Base-by-base conservation (phyloP, 2,329 filamentous ascomycete genomes). In the Hypoxylon sp. region DNA sequence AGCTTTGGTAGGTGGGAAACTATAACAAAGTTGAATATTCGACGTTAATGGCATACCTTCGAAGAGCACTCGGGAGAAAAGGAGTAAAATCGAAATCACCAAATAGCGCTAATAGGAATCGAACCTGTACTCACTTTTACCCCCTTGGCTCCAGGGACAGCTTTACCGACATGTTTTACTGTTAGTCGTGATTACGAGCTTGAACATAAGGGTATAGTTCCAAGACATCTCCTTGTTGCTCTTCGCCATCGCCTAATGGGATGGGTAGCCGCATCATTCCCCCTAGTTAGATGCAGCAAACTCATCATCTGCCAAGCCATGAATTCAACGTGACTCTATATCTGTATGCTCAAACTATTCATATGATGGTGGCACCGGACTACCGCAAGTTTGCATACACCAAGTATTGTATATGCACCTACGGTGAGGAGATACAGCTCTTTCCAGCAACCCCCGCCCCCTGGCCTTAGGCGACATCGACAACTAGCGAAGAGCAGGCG, bases 281-380 rank as follows among this genome's bases (percentile, higher is more conserved):
- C 37, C 37, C 37, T 41, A 5, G 16, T 21, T 21, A 41, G 37
- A 37, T 23, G 19, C 3, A 7, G 32, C 21, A 39, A n/a, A 21
- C 12, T 12, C 14, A 21, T 11, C 23, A 8, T 30, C 16, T 30
- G 16, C 21, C 51, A 43, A 54, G 9, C 14, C 34, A 19, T 30
- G 43, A 30, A 30, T 14, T 27, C 25, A 27, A 21, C 9, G 14
- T 54, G 19, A 25, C 5, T 37, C 9, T 55, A 16, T 30, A 19
- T 29, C 39, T 56, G 39, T 45, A 32, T 5, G 34, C 5, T 46
- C 29, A n/a, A n/a, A 53, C 50, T 39, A 32, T 54, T 27, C 37
- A 61, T 53, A 57, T 9, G 55, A 67, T 61, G 53, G 51, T 67
- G 60, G 64, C 50, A 34, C n/a, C 32, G 47, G 14, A 47, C 56